Conservation (phyloP, 495 filamentous ascomycete species). For the Hypoxylon subgilvum region DNA sequence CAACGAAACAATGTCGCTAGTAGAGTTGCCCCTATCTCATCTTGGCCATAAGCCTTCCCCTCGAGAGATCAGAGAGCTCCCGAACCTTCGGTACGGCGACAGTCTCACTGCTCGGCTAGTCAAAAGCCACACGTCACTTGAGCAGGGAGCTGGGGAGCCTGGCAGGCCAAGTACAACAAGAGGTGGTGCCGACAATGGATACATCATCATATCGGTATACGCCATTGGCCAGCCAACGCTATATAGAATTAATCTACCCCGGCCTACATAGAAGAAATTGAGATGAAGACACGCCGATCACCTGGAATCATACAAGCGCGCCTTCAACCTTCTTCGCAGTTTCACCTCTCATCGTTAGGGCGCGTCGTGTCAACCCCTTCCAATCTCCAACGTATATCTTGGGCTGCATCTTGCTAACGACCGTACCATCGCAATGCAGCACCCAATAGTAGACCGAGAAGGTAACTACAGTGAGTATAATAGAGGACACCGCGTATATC, state of each 20-base stretch:
- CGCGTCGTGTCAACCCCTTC: slow-evolving; percentile 20
- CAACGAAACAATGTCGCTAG: slow-evolving; percentile 32
- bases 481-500: slow-evolving; percentile 34
- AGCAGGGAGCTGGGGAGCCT: background rate
- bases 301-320: background rate
- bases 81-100: slow-evolving; percentile 33
- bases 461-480: slow-evolving; percentile 24
- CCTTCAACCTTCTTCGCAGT: slow-evolving; percentile 3
- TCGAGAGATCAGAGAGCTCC: slow-evolving; percentile 31
- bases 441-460: slow-evolving; percentile 39
- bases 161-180: background rate
- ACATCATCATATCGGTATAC: slow-evolving; percentile 12
- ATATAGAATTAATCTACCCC: slow-evolving; percentile 15
- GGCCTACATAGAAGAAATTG: background rate
- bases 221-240: background rate
- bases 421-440: slow-evolving; percentile 24
- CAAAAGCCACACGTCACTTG: background rate
- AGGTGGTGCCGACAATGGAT: background rate
- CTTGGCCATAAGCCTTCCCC: slow-evolving; percentile 14
- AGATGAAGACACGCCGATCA: background rate
- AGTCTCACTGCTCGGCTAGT: slow-evolving; percentile 30
- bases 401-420: slow-evolving; percentile 27
- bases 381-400: slow-evolving; percentile 27
- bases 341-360: slow-evolving; percentile 5
- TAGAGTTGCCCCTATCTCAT: slow-evolving; percentile 37